Evolutionary conservation across 2,329 filamentous ascomycete species (phyloP).

Genomic region (Xylaria sp.): DNA sequence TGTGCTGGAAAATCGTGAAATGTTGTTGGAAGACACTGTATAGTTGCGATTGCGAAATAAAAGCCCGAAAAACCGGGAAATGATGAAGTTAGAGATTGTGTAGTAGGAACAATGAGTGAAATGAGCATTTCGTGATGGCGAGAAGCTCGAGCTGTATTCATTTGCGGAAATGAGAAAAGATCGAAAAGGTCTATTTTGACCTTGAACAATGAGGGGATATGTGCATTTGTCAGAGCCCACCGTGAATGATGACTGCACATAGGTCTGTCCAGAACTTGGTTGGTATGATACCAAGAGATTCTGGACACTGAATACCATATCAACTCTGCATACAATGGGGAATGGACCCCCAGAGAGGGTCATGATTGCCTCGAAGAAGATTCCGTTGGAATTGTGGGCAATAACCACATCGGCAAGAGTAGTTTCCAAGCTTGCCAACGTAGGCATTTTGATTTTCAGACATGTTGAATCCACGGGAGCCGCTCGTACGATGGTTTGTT

Average conservation of each 20-base stretch:
- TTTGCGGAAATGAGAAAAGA: not conserved
- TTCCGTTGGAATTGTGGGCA: not conserved
- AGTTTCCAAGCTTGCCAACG: not conserved
- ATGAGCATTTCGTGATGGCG: not conserved
- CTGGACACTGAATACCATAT: not conserved
- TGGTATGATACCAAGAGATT: not conserved
- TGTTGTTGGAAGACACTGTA: not conserved
- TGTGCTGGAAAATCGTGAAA: no score
- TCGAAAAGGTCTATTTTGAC: no score
- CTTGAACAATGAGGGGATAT: not conserved
- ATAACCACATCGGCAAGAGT: not conserved
- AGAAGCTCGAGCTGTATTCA: not conserved
- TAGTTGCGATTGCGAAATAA: not conserved
- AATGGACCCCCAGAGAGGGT: not conserved
- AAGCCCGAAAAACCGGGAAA: not conserved
- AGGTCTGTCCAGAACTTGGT: not conserved
- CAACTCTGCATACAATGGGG: not conserved
- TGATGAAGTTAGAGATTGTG: not conserved
- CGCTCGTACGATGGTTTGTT: no score
- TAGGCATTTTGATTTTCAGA: no score
- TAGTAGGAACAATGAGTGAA: not conserved
- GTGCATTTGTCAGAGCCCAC: not conserved
- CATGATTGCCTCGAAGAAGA: not conserved
- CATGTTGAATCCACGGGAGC: no score
- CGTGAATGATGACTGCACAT: not conserved